Evolutionary conservation across 164 flowering plant genomes (phyloP).

Genomic region (Vitis cinerea): DNA sequence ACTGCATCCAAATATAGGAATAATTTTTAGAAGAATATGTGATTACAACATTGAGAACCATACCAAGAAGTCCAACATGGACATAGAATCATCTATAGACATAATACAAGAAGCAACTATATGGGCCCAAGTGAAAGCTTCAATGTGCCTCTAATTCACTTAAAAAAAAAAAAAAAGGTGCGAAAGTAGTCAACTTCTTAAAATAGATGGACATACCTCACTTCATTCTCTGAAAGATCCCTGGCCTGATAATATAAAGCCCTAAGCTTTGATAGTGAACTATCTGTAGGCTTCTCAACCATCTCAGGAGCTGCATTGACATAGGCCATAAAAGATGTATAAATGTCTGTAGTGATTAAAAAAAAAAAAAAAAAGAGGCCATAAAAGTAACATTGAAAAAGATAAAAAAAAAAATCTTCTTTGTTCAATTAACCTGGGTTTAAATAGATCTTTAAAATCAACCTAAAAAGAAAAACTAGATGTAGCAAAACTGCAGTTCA

Average conservation of each 20-base stretch:
- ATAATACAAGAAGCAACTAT: neutral
- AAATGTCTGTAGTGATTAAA: too few species aligned
- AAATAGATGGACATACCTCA: conserved; percentile 37
- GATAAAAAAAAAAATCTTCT: too few species aligned
- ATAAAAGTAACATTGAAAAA: too few species aligned
- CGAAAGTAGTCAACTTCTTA: neutral
- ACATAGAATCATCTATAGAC: neutral
- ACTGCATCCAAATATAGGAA: conserved; percentile 42
- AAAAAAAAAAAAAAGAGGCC: too few species aligned
- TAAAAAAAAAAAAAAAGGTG: neutral
- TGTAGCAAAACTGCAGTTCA: neutral
- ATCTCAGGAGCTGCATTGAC: conserved; percentile 75
- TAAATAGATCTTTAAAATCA: neutral
- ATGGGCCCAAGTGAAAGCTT: neutral
- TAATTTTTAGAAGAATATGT: neutral
- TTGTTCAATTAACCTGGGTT: neutral
- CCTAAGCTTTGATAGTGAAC: conserved; percentile 55
- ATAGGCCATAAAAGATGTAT: neutral
- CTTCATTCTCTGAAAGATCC: conserved; percentile 84
- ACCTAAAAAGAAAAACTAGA: neutral
- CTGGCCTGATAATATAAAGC: conserved; percentile 68
- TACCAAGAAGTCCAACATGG: neutral
- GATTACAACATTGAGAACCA: neutral
- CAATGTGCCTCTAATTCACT: neutral
- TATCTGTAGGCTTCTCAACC: conserved; percentile 90